These are phyloP conservation scores for Isabelozyma rhagii DNA, from an alignment of 805 yeast genomes.

Conservation along the genomic window DNA sequence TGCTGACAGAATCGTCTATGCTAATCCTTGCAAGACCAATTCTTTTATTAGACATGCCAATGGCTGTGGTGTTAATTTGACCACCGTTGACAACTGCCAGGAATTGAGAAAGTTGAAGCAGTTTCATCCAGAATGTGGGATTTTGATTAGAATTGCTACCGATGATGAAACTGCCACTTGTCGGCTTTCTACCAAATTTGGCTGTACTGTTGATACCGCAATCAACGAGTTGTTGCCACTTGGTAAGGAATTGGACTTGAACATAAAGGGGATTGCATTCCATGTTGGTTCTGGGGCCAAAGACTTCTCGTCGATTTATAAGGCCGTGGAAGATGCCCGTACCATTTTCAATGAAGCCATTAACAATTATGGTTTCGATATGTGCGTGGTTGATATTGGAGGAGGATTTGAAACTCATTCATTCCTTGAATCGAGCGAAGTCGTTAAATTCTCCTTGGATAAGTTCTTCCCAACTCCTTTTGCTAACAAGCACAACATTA, in stretches of 20 bases:
- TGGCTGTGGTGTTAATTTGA: slow-evolving; percentile 54
- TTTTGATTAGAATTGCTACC: slow-evolving; percentile 79
- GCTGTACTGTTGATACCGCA: slow-evolving; percentile 63
- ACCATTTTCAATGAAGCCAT: slow-evolving; percentile 60
- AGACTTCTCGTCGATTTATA: slow-evolving; percentile 60
- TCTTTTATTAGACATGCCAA: slow-evolving; percentile 75
- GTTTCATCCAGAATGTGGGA: slow-evolving; percentile 64
- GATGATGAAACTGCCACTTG: slow-evolving; percentile 88
- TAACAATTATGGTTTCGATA: slow-evolving; percentile 37
- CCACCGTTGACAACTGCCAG: slow-evolving; percentile 87
- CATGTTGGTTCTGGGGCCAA: slow-evolving; percentile 95
- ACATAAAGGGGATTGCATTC: slow-evolving; percentile 84
- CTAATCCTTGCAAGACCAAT: slow-evolving; percentile 91
- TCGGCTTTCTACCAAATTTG: slow-evolving; percentile 83
- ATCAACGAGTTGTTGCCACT: slow-evolving; percentile 50
- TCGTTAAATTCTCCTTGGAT: slow-evolving; percentile 55
- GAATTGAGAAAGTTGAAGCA: slow-evolving; percentile 73
- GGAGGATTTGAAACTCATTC: slow-evolving; percentile 80
- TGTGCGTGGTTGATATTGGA: slow-evolving; percentile 77
- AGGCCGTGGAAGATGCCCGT: slow-evolving; percentile 72
- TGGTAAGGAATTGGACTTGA: slow-evolving; percentile 60
- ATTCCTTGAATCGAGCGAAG: slow-evolving; percentile 56
- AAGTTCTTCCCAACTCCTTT: slow-evolving; percentile 52
- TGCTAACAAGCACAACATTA: slow-evolving; percentile 22
- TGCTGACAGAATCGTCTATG: slow-evolving; percentile 74